Percentiles rank a stretch among this genome's conserved stretches.
These are phyloP conservation scores for Trichoderma sp. DNA, from an alignment of 2,329 filamentous ascomycete genomes.

Conservation along the genomic window DNA sequence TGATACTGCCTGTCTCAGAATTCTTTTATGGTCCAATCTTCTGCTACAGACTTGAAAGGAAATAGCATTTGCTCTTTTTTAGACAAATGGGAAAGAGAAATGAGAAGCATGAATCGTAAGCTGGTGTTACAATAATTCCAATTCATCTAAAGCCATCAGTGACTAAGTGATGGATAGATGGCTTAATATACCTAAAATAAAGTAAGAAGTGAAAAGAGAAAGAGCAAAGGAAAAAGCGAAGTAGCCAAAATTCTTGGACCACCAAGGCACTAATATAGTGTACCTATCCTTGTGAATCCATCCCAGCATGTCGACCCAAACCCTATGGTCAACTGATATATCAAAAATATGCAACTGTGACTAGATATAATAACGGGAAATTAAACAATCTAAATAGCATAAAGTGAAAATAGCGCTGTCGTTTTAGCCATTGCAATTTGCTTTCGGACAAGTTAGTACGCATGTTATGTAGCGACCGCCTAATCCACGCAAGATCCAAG, in stretches of 20 bases:
- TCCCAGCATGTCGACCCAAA: background rate
- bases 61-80: background rate
- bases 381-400: background rate
- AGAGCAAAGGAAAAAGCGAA: background rate
- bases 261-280: background rate
- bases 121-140: background rate
- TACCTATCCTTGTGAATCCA: background rate
- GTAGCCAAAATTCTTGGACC: background rate
- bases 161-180: background rate
- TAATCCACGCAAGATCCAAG: background rate
- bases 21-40: accelerated
- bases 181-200: background rate
- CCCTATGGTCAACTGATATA: background rate
- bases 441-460: background rate
- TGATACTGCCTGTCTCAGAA: background rate
- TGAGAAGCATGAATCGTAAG: background rate
- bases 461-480: background rate
- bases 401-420: background rate
- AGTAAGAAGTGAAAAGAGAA: background rate
- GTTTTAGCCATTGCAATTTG: background rate
- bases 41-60: too few species aligned
- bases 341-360: background rate
- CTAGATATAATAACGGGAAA: background rate
- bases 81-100: background rate
- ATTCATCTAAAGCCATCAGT: background rate